phyloP scores from a whole-genome alignment of 306 rosid genomes.

The Cicer arietinum region DNA sequence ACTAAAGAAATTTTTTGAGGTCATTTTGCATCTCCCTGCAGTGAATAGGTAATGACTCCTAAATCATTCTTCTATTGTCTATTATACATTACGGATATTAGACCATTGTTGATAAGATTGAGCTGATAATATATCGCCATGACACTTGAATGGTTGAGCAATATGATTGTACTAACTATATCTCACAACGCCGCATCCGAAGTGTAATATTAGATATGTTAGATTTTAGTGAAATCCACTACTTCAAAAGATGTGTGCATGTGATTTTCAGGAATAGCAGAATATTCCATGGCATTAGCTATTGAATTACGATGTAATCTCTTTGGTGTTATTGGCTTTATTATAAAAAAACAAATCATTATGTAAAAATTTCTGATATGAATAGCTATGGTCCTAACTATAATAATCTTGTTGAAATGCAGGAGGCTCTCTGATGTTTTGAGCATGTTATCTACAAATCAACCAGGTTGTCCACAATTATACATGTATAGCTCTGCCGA shows the following conservation, averaged over 20 bases:
- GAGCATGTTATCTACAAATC: slow-evolving; percentile 67
- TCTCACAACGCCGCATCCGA: slow-evolving; percentile 17
- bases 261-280: slow-evolving; percentile 4
- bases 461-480: slow-evolving; percentile 92
- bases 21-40: slow-evolving; percentile 79
- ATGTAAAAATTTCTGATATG: slow-evolving; percentile 14
- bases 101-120: slow-evolving; percentile 5
- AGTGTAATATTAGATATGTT: background rate
- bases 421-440: slow-evolving; percentile 95
- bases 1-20: slow-evolving; percentile 75
- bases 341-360: slow-evolving; percentile 3
- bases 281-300: background rate
- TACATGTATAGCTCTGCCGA: slow-evolving; percentile 94
- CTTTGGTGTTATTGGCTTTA: slow-evolving; percentile 15
- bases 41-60: slow-evolving; percentile 73
- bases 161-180: slow-evolving; percentile 1
- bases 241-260: slow-evolving; percentile 26
- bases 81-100: background rate
- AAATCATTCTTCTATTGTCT: slow-evolving; percentile 18
- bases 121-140: slow-evolving; percentile 33
- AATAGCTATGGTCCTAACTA: slow-evolving; percentile 4
- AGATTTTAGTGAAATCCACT: slow-evolving; percentile 22
- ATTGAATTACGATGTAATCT: slow-evolving; percentile 1
- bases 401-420: slow-evolving; percentile 39
- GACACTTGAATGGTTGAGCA: slow-evolving; percentile 15